phyloP scores from a whole-genome alignment of 768 basidiomycete species.

The Amanita subjunquillea region DNA sequence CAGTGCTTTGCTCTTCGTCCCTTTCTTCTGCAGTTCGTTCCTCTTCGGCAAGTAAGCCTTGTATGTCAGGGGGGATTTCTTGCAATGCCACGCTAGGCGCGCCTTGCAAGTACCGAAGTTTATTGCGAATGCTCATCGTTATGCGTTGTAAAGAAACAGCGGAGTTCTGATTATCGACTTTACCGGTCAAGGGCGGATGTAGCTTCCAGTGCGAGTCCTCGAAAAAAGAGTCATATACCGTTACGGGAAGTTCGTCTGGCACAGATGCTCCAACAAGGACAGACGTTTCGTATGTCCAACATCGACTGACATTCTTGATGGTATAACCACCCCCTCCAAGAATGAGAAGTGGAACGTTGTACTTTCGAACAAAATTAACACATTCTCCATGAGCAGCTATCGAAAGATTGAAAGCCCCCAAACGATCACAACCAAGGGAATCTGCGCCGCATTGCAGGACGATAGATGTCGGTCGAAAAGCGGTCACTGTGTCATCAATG shows the following conservation, averaged over 20 bases:
- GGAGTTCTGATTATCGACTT: constrained; percentile 90
- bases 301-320: constrained; percentile 94
- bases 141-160: constrained; percentile 77
- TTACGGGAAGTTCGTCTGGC: constrained; percentile 79
- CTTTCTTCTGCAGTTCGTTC: constrained; percentile 57
- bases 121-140: constrained; percentile 74
- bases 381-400: constrained; percentile 98
- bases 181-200: constrained; percentile 85
- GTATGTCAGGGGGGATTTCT: constrained; percentile 89
- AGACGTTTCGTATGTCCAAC: constrained; percentile 97
- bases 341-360: constrained; percentile 83
- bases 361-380: constrained; percentile 92
- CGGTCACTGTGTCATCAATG: constrained; percentile 85
- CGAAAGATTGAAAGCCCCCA: constrained; percentile 95
- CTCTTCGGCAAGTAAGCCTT: constrained; percentile 66
- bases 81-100: constrained; percentile 97
- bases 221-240: constrained; percentile 90
- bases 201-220: constrained; percentile 86
- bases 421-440: constrained; percentile 85
- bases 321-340: constrained; percentile 96
- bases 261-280: constrained; percentile 79
- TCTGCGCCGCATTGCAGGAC: constrained; percentile 98
- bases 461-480: constrained; percentile 82
- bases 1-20: constrained; percentile 54
- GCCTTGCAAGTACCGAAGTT: constrained; percentile 85